A percentile compares a stretch with the other conserved stretches of the same genome.
Evolutionary conservation across 2,329 filamentous ascomycete species (phyloP).

Genomic region (Gaeumannomyces sp.): DNA sequence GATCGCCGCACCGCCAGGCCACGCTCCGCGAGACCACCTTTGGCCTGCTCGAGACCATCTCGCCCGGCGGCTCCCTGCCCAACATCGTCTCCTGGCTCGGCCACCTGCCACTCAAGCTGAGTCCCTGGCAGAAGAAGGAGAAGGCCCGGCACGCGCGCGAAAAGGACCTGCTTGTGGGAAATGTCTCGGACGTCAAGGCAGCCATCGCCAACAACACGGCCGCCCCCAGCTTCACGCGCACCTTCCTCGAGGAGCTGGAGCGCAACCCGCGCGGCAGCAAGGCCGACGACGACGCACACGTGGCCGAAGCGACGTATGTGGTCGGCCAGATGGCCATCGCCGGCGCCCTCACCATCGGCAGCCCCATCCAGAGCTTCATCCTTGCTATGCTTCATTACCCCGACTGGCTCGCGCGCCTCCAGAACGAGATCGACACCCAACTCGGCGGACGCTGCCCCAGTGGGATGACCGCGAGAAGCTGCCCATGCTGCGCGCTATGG

Average conservation of each 20-base stretch:
- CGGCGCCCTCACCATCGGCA: conserved; percentile 37
- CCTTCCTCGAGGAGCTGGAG: conserved; percentile 29
- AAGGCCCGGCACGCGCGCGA: conserved; percentile 33
- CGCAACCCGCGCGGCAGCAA: conserved; percentile 18
- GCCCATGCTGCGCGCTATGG: conserved; percentile 39
- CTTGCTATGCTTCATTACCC: conserved; percentile 29
- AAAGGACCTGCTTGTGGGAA: conserved; percentile 29
- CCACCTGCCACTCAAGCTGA: conserved; percentile 31
- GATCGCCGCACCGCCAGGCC: conserved; percentile 32
- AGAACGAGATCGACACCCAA: conserved; percentile 42
- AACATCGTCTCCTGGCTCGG: conserved; percentile 33
- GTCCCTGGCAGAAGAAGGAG: conserved; percentile 41
- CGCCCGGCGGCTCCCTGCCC: conserved; percentile 36
- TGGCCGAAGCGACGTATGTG: conserved; percentile 31
- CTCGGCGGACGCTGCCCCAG: conserved; percentile 37
- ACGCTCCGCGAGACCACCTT: conserved; percentile 38
- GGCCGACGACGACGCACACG: conserved; percentile 20
- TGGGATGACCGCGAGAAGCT: conserved; percentile 40
- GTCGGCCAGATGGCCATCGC: conserved; percentile 44
- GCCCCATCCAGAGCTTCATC: conserved; percentile 36
- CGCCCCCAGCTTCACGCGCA: conserved; percentile 34
- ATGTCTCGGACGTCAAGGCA: conserved; percentile 30
- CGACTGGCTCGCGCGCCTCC: conserved; percentile 24
- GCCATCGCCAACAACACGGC: conserved; percentile 26
- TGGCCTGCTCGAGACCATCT: conserved; percentile 39